Conservation (phyloP, 345 rosid genomes). For the Geranium brycei region DNA sequence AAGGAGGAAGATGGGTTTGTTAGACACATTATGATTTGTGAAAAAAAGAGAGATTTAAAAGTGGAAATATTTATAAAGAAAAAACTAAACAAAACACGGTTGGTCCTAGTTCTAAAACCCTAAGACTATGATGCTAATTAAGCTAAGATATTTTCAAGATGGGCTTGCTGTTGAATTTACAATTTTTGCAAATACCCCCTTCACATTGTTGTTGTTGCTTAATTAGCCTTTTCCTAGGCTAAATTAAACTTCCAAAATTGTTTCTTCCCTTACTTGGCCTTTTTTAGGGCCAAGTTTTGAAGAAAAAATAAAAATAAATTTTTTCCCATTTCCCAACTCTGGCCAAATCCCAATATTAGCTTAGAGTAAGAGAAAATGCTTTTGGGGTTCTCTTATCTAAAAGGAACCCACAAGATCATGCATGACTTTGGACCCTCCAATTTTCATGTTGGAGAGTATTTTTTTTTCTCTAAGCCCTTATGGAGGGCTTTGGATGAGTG, state of each 20-base stretch:
- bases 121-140: conserved; percentile 28
- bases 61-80: conserved; percentile 19
- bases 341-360: neutral
- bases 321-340: conserved; percentile 7
- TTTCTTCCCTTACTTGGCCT: neutral
- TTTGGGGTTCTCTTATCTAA: neutral
- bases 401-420: neutral
- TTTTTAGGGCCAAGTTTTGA: neutral
- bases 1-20: conserved; percentile 31
- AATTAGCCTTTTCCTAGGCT: conserved; percentile 58
- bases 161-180: conserved; percentile 26
- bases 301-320: conserved; percentile 22
- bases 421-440: conserved; percentile 23
- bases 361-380: neutral
- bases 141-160: no score
- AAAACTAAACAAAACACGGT: conserved; percentile 12
- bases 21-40: conserved; percentile 9
- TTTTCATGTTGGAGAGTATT: no score
- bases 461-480: conserved; percentile 23
- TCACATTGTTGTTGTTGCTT: no score
- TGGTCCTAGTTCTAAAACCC: conserved; percentile 53
- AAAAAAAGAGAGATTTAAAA: conserved; percentile 1
- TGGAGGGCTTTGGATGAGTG: conserved; percentile 39
- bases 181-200: conserved; percentile 1
- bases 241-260: conserved; percentile 21